phyloP scores from a whole-genome alignment of 2,329 filamentous ascomycete genomes.

The Claviceps pusilla region DNA sequence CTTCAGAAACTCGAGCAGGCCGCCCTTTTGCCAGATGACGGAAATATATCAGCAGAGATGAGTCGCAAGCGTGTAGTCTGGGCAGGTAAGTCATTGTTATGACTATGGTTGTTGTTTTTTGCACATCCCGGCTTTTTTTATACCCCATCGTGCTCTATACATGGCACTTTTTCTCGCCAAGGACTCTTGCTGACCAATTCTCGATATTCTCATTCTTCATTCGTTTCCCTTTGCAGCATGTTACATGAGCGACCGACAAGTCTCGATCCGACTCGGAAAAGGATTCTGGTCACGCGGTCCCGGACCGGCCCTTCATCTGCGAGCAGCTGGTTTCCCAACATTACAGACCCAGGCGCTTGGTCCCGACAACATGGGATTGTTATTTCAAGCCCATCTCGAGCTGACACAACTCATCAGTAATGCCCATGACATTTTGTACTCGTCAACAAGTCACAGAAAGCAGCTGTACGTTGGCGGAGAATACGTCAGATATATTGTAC shows the following conservation, averaged over 20 bases:
- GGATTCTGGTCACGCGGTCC: constrained; percentile 62
- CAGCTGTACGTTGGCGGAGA: constrained; percentile 56
- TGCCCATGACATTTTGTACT: constrained; percentile 59
- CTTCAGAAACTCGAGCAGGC: constrained; percentile 56
- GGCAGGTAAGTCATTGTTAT: constrained; percentile 30
- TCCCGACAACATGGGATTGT: constrained; percentile 51
- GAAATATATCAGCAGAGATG: constrained; percentile 42
- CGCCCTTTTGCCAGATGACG: constrained; percentile 45
- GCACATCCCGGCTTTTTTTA: no score
- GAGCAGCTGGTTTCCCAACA: constrained; percentile 53
- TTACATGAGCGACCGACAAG: constrained; percentile 52
- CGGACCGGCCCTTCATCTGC: constrained; percentile 48
- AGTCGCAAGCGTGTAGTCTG: constrained; percentile 52
- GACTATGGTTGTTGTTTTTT: no score
- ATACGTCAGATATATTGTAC: constrained; percentile 54
- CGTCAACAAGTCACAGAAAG: constrained; percentile 53
- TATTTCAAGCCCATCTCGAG: constrained; percentile 58
- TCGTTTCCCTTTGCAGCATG: constrained; percentile 25
- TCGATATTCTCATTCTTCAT: no score
- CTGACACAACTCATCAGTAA: constrained; percentile 59
- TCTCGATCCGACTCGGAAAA: constrained; percentile 55
- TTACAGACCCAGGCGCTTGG: constrained; percentile 41
- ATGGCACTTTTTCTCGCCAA: no score
- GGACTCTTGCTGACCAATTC: no score
- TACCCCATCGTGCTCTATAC: no score